phyloP scores from a whole-genome alignment of 73 alveolate genomes.

The Paramecium pentaurelia region DNA sequence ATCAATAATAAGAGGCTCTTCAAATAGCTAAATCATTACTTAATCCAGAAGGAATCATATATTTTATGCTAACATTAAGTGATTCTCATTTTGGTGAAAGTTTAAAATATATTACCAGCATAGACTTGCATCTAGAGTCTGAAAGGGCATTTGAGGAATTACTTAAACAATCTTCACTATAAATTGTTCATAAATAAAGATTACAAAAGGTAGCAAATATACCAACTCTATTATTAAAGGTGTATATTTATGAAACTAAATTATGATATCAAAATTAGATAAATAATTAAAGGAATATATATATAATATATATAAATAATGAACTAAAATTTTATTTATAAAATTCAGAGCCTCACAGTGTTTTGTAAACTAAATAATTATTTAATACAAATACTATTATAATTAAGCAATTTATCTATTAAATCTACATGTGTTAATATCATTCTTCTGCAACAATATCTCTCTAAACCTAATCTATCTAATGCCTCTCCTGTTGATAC shows the following conservation, averaged over 20 bases:
- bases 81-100: not conserved
- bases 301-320: not conserved
- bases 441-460: slow-evolving; percentile 99
- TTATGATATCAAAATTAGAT: not conserved
- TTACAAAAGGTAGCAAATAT: slow-evolving; percentile 3
- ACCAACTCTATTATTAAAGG: not conserved
- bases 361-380: not conserved
- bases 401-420: slow-evolving; percentile 91
- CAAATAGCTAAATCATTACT: not conserved
- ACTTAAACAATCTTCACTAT: not conserved
- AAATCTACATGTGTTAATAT: slow-evolving; percentile 95
- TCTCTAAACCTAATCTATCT: slow-evolving; percentile 82
- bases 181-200: not conserved
- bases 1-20: not conserved
- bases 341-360: not conserved
- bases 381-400: slow-evolving; percentile 63
- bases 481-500: slow-evolving; percentile 78
- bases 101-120: not conserved
- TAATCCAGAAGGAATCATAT: not conserved
- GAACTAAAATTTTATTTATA: not conserved
- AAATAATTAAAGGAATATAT: slow-evolving; percentile 24
- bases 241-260: slow-evolving; percentile 37
- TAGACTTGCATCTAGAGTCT: not conserved
- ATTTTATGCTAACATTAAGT: slow-evolving; percentile 1
- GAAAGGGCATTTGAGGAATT: not conserved